Evolutionary conservation across 345 rosid species (phyloP), one percentile per base, ranked within the genome.

Genomic region (Raphanus sativus): DNA sequence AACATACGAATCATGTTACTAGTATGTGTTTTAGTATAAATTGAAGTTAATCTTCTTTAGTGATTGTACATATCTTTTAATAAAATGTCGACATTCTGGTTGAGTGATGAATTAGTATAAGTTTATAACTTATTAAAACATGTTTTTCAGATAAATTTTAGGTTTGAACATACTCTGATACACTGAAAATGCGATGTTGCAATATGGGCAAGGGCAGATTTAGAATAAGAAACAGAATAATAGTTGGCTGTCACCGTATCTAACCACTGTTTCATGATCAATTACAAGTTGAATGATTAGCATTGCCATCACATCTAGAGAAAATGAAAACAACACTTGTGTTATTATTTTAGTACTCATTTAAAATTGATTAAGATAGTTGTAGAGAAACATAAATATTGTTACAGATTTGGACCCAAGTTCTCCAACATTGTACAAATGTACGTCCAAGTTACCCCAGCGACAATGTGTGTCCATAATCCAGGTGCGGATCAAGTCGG

Each of bases 251-350:
- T 25, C 79, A 61, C 21, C 36, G 45, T 36, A 75, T 59, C 34
- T 60, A 24, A 62, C 80, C 32, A 76, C 69, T 33, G 42, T 62
- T 62, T 28, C 4, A 28, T 76, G 75, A 69, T 70, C 65, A 77
- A 34, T 7, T 50, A 42, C 54, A 76, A 15, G 69, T 10, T 63
- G 58, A 77, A 70, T 77, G 75, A 62, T 76, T 77, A 62, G 40
- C 70, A 26, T 50, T 40, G 33, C 65, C 70, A 62, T 40, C 48
- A 40, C 70, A n/a, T 62, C 48, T 69, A 11, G 21, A 29, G 50
- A 17, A 74, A 67, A 34, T 42, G 65, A 65, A 55, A 65, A 24
- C 8, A 56, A 15, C 21, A 32, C 6, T 38, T 36, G 29, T 75
- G 21, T n/a, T 2, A 45, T 42, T 4, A 25, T 58, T 67, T 67